A percentile compares a stretch with the other conserved stretches of the same genome.
These are phyloP conservation scores for Lecanoromycetidae sp. DNA, from an alignment of 2,329 filamentous ascomycete species.

Conservation along the genomic window DNA sequence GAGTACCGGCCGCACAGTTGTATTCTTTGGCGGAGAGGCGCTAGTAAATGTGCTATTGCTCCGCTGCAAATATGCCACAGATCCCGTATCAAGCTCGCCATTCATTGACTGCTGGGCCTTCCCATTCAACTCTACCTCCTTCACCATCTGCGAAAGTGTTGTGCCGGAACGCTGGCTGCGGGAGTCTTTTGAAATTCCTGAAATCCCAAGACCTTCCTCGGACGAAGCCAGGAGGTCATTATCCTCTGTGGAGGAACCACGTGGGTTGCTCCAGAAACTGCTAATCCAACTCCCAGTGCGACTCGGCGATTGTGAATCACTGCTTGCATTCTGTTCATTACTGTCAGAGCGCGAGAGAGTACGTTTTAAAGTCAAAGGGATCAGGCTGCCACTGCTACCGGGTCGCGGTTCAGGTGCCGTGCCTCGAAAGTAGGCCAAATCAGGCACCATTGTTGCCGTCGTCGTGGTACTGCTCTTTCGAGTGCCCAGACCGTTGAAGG, in stretches of 20 bases:
- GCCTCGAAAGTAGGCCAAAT: slow-evolving; percentile 18
- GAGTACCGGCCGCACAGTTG: slow-evolving; percentile 21
- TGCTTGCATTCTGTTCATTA: slow-evolving; percentile 34
- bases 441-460: slow-evolving; percentile 40
- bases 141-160: slow-evolving; percentile 35
- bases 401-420: slow-evolving; percentile 22
- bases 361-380: slow-evolving; percentile 38
- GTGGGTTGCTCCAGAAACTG: slow-evolving; percentile 41
- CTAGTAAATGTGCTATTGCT: too few relatives aligned
- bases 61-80: too few relatives aligned
- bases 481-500: slow-evolving; percentile 32
- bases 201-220: slow-evolving; percentile 22
- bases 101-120: slow-evolving; percentile 19
- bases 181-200: slow-evolving; percentile 9
- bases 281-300: slow-evolving; percentile 47
- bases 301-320: slow-evolving; percentile 35
- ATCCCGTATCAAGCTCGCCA: slow-evolving; percentile 1
- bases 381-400: slow-evolving; percentile 30
- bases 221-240: slow-evolving; percentile 22
- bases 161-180: not conserved
- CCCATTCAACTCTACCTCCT: slow-evolving; percentile 17
- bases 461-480: slow-evolving; percentile 40
- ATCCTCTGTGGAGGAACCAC: slow-evolving; percentile 36
- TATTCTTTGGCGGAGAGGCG: slow-evolving; percentile 19
- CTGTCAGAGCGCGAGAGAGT: slow-evolving; percentile 43